Conservation (phyloP, 1,284 basidiomycete genomes). For the Boletus holoroseus region DNA sequence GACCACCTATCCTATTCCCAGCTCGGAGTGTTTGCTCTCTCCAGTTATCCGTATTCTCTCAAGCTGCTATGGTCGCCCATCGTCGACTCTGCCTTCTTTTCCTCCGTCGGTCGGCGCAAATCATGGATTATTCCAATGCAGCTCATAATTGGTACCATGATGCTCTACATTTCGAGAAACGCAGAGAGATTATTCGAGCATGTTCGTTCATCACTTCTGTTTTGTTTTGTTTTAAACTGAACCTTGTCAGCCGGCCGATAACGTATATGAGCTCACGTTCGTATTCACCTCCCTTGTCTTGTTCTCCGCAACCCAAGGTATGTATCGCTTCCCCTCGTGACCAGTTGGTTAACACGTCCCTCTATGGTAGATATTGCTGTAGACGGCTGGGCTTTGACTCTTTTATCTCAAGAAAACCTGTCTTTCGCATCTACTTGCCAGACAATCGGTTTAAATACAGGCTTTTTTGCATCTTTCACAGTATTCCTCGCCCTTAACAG, state of each 20-base stretch:
- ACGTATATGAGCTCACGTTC: constrained; percentile 77
- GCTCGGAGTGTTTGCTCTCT: constrained; percentile 90
- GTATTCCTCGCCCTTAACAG: constrained; percentile 97
- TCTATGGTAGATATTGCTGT: constrained; percentile 82
- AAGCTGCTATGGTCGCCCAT: constrained; percentile 98
- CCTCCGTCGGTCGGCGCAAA: constrained; percentile 83
- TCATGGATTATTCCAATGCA: constrained; percentile 99
- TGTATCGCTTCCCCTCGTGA: constrained; percentile 15
- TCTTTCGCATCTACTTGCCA: constrained; percentile 98
- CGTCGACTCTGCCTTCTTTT: constrained; percentile 87
- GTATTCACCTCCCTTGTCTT: constrained; percentile 90
- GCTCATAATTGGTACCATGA: constrained; percentile 78
- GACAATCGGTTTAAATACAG: constrained; percentile 94
- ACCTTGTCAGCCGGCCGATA: constrained; percentile 63
- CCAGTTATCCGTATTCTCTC: constrained; percentile 95
- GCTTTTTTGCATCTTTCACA: constrained; percentile 95
- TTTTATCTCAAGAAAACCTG: constrained; percentile 92
- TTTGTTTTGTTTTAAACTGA: constrained; percentile 11
- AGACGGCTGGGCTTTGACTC: constrained; percentile 96
- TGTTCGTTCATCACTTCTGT: constrained; percentile 43
- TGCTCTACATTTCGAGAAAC: constrained; percentile 83
- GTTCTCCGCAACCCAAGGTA: constrained; percentile 96
- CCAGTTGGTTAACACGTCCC: constrained; percentile 3
- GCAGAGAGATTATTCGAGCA: constrained; percentile 78
- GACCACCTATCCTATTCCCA: constrained; percentile 95